phyloP scores from a whole-genome alignment of 345 rosid genomes.

The Pistacia integerrima region DNA sequence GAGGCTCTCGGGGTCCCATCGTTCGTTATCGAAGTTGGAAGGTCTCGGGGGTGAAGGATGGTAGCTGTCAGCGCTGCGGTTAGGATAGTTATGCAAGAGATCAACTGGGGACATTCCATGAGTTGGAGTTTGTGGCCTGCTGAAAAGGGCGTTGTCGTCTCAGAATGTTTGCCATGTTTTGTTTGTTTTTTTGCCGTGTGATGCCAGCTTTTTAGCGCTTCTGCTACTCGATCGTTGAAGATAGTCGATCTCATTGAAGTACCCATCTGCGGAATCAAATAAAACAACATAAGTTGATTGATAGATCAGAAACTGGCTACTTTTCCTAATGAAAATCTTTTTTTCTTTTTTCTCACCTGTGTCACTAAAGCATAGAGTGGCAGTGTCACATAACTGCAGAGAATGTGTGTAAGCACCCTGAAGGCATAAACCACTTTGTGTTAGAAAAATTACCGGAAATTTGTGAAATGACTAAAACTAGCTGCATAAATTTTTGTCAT shows the following conservation, averaged over 20 bases:
- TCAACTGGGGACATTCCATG: slow-evolving; percentile 73
- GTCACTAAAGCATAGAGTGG: slow-evolving; percentile 98
- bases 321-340: no score
- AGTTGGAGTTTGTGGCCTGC: slow-evolving; percentile 71
- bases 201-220: slow-evolving; percentile 83
- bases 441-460: not conserved
- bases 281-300: not conserved
- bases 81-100: slow-evolving; percentile 51
- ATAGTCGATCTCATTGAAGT: slow-evolving; percentile 79
- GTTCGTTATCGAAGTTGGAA: slow-evolving; percentile 34
- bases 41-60: slow-evolving; percentile 46
- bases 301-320: not conserved
- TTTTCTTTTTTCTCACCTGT: slow-evolving; percentile 45
- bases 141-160: slow-evolving; percentile 49
- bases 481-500: not conserved
- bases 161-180: slow-evolving; percentile 56
- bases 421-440: slow-evolving; percentile 11
- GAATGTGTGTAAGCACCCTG: slow-evolving; percentile 76
- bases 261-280: slow-evolving; percentile 68
- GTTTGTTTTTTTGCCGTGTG: slow-evolving; percentile 58
- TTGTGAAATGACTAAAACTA: not conserved
- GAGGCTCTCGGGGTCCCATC: slow-evolving; percentile 56
- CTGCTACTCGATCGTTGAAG: slow-evolving; percentile 72
- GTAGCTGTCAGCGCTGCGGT: slow-evolving; percentile 50
- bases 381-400: slow-evolving; percentile 94